phyloP scores from a whole-genome alignment of 805 yeast species.

The Candida michaelii region DNA sequence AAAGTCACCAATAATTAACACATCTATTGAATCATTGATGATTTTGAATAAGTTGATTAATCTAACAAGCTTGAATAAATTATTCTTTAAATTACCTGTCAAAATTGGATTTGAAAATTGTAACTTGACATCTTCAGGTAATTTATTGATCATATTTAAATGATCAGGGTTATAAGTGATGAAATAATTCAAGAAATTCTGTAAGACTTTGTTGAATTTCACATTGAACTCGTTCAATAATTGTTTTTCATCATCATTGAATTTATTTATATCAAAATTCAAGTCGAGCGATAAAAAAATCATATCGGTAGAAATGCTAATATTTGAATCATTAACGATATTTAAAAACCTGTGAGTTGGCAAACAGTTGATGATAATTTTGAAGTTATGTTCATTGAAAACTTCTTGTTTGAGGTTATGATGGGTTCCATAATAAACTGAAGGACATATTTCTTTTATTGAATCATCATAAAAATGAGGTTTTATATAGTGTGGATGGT shows the following conservation, averaged over 20 bases:
- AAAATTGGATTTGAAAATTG: slow-evolving; percentile 33
- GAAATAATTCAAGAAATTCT: slow-evolving; percentile 38
- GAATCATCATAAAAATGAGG: slow-evolving; percentile 12
- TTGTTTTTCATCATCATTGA: slow-evolving; percentile 18
- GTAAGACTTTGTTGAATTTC: slow-evolving; percentile 34
- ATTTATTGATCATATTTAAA: slow-evolving; percentile 27
- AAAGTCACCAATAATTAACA: slow-evolving; percentile 26
- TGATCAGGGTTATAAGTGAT: slow-evolving; percentile 33
- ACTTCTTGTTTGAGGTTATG: slow-evolving; percentile 16
- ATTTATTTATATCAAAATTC: slow-evolving; percentile 20
- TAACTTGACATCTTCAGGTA: slow-evolving; percentile 26
- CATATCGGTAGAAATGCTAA: slow-evolving; percentile 35
- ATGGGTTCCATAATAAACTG: slow-evolving; percentile 16
- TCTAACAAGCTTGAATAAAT: slow-evolving; percentile 37
- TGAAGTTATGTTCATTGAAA: slow-evolving; percentile 26
- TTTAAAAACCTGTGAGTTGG: slow-evolving; percentile 30
- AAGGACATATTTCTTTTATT: slow-evolving; percentile 22
- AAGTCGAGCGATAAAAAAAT: slow-evolving; percentile 40
- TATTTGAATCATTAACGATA: slow-evolving; percentile 19
- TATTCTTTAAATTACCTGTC: slow-evolving; percentile 36
- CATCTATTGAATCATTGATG: slow-evolving; percentile 30
- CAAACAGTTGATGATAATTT: slow-evolving; percentile 41
- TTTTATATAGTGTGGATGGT: background rate
- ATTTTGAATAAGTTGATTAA: slow-evolving; percentile 33
- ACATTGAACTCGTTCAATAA: slow-evolving; percentile 25